Base-by-base conservation (phyloP, 192 early-diverging fungal species). In the Endogone sp. region DNA sequence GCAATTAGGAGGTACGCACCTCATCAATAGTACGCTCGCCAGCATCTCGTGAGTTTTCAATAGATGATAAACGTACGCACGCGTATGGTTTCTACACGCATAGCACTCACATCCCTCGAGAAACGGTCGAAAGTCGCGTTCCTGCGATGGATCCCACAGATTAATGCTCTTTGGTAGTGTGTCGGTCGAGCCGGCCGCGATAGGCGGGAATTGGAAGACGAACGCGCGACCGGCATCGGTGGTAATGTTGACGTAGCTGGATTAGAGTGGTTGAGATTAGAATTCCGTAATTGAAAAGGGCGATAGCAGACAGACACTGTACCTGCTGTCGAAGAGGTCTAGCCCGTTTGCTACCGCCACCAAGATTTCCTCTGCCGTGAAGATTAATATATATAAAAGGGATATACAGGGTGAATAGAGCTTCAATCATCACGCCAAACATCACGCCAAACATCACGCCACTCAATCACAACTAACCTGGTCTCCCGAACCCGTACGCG, bases 1-100 rank as follows among this genome's bases (percentile, higher is more conserved):
- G n/a, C n/a, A 49, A 49, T 1, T 6, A 16, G 37, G 6, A 49
- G 16, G 37, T 6, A 49, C 20, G 26, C 79, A 86, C 85, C 81
- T 81, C 85, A 90, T 90, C 44, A 93, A 76, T 30, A 93, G 75
- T 21, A 93, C 89, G 0, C 83, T 83, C 21, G 83, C 91, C 55
- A 93, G 78, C 92, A 93, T 93, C 74, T 93, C 92, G 49, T 88
- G 86, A 16, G 90, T 81, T 37, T 76, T 81, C 57, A 91, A 69
- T 62, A 93, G 79, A 59, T 93, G 92, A 74, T 91, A 86, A 59
- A 92, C 78, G 68, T 92, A 93, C 8, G 90, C 84, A 54, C 89
- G 83, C 29, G 87, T 84, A 77, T 93, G 86, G 56, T 71, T 77
- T 56, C 74, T 79, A 68, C 92, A 93, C 22, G 89, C 76, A 60